Evolutionary conservation across 2,329 filamentous ascomycete species (phyloP), one percentile per base, ranked within the genome.

Genomic region (Dactylellina sp.): DNA sequence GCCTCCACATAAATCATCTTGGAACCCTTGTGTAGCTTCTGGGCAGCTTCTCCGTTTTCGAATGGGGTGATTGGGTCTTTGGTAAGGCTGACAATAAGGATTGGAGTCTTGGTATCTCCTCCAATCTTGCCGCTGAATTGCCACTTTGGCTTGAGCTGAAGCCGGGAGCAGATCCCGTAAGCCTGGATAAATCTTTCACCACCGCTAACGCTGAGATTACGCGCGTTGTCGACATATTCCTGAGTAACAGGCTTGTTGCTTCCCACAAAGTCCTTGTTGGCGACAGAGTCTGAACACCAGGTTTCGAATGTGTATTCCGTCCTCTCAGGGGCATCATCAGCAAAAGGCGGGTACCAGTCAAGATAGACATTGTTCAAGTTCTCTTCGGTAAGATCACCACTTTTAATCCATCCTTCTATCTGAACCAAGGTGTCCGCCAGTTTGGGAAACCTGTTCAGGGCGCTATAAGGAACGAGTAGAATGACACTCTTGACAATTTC

Each of bases 1-100:
- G 61, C 70, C 14, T 74, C 61, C 16, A 74, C 70, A 52, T 66
- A 66, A 1, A 74, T 64, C 61, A 74, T 66, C n/a, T 66, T 56
- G 9, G 70, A 46, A 25, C 61, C 70, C 14, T 61, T 55, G 9
- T 55, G 47, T 7, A 64, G 18, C 14, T 37, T 66, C 16, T 37
- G 42, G 2, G 55, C 70, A n/a, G 39, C 35, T 40, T 65, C 70
- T 1, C 61, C 70, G 22, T 72, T 72, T 20, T 72, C 68, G 16
- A 52, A 60, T 12, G 68, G 68, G 7, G 68, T 72, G 18, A 72
- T 49, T 7, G 68, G 68, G 40, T 72, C 68, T 2, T 65, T 46
- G 7, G 47, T 52, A 5, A 72, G 46, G 25, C 68, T 60, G 24
- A 72, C 37, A 22, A 72, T 68, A 2, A 75, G 18, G 3, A 75